Base-by-base conservation (phyloP, 2,329 filamentous ascomycete genomes). In the Botrytis squamosa region DNA sequence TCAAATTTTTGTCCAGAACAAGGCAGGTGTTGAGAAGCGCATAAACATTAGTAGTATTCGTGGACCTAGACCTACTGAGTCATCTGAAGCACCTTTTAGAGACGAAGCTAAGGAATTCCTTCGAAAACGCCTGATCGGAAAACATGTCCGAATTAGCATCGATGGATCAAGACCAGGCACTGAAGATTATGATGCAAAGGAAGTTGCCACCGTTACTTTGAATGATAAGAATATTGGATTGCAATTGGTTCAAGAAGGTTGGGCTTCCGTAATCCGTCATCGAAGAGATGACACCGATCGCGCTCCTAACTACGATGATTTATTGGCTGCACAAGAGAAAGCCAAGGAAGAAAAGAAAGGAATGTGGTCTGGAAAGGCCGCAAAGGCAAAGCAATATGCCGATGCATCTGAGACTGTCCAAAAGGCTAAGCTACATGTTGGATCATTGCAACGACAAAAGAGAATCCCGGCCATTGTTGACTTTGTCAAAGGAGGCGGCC, bases 51-150 rank as follows among this genome's bases (percentile, higher is more conserved):
- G 94, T 86, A 98, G 95, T 82, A 89, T 98, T 74, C 91, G 96
- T 75, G 95, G 96, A 73, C 96, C 96, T n/a, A 95, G 97, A 81
- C 89, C 92, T 4, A 92, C 90, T 66, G 95, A 98, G 82, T 89
- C 93, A 33, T 92, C 93, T 73, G 95, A 98, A 83, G 88, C 93
- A 59, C 94, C 94, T 0, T 99, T 95, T 86, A 89, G 90, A 77
- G 92, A 96, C 20, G 95, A 98, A 81, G 95, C 96, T 46, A 99
- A 99, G 86, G 96, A 99, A 82, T 98, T 95, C 81, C 83, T 98
- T 76, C 91, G 96, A 72, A 97, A 97, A 87, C 94, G 91, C 82
- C 83, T 98, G 46, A 99, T 99, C 80, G 96, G 95, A 75, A 99
- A 99, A 86, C 93, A 97, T 77, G 94, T 98, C 77, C 93, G 92